phyloP scores from a whole-genome alignment of 2,329 filamentous ascomycete genomes.

The Hymenoscyphus albidus region DNA sequence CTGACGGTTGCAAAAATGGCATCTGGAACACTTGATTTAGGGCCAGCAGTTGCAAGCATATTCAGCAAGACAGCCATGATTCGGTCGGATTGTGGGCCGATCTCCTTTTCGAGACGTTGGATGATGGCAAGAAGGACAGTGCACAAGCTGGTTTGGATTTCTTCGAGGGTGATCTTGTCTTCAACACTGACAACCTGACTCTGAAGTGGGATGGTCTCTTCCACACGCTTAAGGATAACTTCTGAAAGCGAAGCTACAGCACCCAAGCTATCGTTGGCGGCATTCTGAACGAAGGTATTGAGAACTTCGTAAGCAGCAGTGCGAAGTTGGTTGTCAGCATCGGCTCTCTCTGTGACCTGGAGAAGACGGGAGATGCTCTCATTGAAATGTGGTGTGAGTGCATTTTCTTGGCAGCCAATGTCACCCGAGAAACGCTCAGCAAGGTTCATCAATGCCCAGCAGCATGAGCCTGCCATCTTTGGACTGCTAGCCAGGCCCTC shows the following conservation, averaged over 20 bases:
- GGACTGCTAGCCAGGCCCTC: conserved; percentile 83
- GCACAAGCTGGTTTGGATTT: conserved; percentile 94
- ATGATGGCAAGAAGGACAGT: conserved; percentile 91
- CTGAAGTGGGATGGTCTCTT: conserved; percentile 86
- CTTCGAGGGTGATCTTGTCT: conserved; percentile 90
- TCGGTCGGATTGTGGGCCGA: conserved; percentile 82
- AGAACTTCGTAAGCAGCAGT: conserved; percentile 97
- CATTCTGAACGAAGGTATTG: conserved; percentile 88
- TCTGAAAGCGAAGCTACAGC: conserved; percentile 79
- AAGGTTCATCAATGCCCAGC: conserved; percentile 98
- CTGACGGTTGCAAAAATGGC: conserved; percentile 90
- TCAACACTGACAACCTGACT: conserved; percentile 94
- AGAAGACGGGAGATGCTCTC: conserved; percentile 83
- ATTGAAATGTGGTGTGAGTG: conserved; percentile 88
- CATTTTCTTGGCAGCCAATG: conserved; percentile 70
- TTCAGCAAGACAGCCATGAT: conserved; percentile 89
- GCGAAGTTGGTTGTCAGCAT: conserved; percentile 82
- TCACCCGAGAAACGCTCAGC: conserved; percentile 94
- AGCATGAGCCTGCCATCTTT: conserved; percentile 98
- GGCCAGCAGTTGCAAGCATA: conserved; percentile 70
- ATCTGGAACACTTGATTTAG: conserved; percentile 92
- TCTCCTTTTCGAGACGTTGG: conserved; percentile 84
- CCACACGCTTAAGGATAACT: conserved; percentile 84
- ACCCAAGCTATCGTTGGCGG: conserved; percentile 78
- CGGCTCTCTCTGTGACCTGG: conserved; percentile 75